Evolutionary conservation across 352 stramenopile genomes (phyloP), one percentile per base, ranked within the genome.

Genomic region (Phytophthora cryptogea): DNA sequence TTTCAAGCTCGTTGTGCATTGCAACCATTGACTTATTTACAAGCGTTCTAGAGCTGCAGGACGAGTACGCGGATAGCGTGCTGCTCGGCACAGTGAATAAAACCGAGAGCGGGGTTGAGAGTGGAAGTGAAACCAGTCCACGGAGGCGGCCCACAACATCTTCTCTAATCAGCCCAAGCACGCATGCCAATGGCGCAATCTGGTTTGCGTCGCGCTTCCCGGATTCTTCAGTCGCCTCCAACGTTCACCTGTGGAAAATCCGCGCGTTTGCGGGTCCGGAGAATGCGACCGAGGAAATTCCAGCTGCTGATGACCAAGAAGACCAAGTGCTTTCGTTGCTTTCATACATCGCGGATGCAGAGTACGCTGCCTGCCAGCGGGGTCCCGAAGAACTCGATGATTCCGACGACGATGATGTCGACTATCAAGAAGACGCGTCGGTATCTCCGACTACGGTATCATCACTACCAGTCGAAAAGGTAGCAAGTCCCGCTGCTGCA

Each of bases 171-270:
- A 70, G 68, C 16, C 63, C 51, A 2, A 68, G 13, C 23, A 45
- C 54, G 8, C 53, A 69, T 23, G 37, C 30, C 4, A 85, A 86
- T 17, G 62, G 74, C 10, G 80, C 81, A 2, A 86, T 91, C 3
- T 93, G 86, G 83, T 90, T 95, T 40, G 84, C 86, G 2, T 88
- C 81, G 0, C 73, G 83, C 1, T 95, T 95, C 51, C 86, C 86
- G 16, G 75, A 90, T 31, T 91, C 86, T 0, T 76, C 76, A 0
- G 79, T 95, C 1, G 83, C 86, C 6, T 82, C 82, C 1, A 90
- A 94, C 37, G 82, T 83, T 26, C 82, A 94, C 41, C 43, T 94
- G 35, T 94, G 82, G 82, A 90, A 90, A 57, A 92, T 91, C 43
- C 76, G 77, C 30, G 84, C 69, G 3, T 93, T 93, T 47, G 73